Evolutionary conservation across 2,329 filamentous ascomycete genomes (phyloP).

Genomic region (Botryosphaeria agaves): DNA sequence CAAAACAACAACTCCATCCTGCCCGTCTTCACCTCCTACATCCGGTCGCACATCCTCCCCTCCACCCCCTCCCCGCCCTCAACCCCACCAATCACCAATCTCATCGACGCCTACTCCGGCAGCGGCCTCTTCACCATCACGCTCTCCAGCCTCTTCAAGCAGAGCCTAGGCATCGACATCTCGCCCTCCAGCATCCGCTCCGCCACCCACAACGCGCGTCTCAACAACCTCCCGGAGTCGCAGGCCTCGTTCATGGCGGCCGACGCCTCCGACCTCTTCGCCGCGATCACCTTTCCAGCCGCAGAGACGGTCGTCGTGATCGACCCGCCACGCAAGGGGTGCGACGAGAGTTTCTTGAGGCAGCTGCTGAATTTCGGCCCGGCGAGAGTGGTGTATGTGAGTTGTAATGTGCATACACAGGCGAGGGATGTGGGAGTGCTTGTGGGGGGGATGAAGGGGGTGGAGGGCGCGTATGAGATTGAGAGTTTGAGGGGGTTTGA

Average conservation of each 20-base stretch:
- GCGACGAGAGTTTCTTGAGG: conserved; percentile 64
- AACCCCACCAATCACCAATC: conserved; percentile 47
- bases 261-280: conserved; percentile 72
- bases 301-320: conserved; percentile 86
- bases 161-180: conserved; percentile 82
- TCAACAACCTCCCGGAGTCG: conserved; percentile 51
- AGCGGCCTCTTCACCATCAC: conserved; percentile 95
- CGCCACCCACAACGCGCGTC: conserved; percentile 58
- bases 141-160: conserved; percentile 62
- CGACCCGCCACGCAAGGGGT: conserved; percentile 92
- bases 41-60: conserved; percentile 61
- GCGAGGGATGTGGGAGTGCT: conserved; percentile 81
- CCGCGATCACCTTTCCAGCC: conserved; percentile 51
- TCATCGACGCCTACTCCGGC: conserved; percentile 96
- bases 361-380: conserved; percentile 71
- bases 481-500: conserved; percentile 88
- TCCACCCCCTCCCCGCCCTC: conserved; percentile 13
- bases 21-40: conserved; percentile 67
- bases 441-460: conserved; percentile 46
- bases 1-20: conserved; percentile 99
- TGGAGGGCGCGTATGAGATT: conserved; percentile 49
- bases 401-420: conserved; percentile 96
- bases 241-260: conserved; percentile 77
- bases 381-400: conserved; percentile 75
- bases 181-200: conserved; percentile 59